These are phyloP conservation scores for Clohesyomyces aquaticus DNA, from an alignment of 495 filamentous ascomycete species.

Conservation along the genomic window DNA sequence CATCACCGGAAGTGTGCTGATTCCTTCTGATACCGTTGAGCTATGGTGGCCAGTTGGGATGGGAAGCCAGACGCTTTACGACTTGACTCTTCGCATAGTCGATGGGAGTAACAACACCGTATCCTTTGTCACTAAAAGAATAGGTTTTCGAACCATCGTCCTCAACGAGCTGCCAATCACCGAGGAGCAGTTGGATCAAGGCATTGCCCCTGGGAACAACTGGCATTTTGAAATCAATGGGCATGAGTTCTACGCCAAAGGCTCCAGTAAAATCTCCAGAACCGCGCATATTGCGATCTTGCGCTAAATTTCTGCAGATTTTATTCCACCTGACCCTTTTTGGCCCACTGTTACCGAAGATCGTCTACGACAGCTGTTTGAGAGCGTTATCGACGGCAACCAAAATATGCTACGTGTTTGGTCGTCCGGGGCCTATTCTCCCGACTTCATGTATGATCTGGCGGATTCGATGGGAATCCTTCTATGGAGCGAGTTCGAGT, in stretches of 20 bases:
- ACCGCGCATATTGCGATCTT: no score
- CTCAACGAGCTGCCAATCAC: conserved; percentile 65
- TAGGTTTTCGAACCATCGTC: conserved; percentile 70
- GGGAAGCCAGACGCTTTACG: conserved; percentile 64
- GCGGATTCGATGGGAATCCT: conserved; percentile 64
- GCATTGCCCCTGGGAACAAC: conserved; percentile 65
- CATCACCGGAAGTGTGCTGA: conserved; percentile 56
- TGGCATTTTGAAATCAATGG: conserved; percentile 75
- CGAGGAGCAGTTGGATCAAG: conserved; percentile 58
- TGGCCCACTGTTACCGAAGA: conserved; percentile 65
- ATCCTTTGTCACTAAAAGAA: conserved; percentile 58
- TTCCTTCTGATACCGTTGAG: conserved; percentile 54
- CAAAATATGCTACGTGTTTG: conserved; percentile 75
- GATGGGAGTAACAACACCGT: conserved; percentile 46
- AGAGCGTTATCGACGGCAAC: conserved; percentile 60
- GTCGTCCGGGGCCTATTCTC: conserved; percentile 66
- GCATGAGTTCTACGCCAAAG: conserved; percentile 69
- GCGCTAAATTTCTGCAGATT: conserved; percentile 41
- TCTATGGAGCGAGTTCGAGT: conserved; percentile 71
- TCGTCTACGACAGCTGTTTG: conserved; percentile 59
- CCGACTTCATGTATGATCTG: conserved; percentile 70
- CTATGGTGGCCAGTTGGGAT: conserved; percentile 69
- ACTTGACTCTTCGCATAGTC: conserved; percentile 57
- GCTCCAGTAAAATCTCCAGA: conserved; percentile 24
- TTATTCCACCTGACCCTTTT: conserved; percentile 69